These are phyloP conservation scores for Hericium coralloides DNA, from an alignment of 768 basidiomycete species.

Conservation along the genomic window DNA sequence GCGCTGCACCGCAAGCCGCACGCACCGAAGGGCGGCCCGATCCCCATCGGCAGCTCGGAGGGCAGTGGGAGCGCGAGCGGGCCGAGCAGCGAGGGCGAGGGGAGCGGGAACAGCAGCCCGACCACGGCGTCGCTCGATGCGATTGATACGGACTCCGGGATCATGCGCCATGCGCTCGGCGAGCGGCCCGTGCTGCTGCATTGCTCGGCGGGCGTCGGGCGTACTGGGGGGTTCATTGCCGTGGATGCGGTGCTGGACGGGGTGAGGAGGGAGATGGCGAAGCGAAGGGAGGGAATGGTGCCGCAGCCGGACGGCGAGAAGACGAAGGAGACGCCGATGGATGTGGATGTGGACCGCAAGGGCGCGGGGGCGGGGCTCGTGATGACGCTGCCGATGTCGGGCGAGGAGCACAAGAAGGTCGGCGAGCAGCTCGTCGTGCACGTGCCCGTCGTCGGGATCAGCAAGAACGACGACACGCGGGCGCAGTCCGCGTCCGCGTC, in stretches of 20 bases:
- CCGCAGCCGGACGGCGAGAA: slow-evolving; percentile 13
- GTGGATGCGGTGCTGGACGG: slow-evolving; percentile 81
- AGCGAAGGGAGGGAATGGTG: slow-evolving; percentile 19
- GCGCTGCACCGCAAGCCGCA: slow-evolving; percentile 17
- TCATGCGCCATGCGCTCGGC: slow-evolving; percentile 43
- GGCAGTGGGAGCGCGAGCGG: slow-evolving; percentile 1
- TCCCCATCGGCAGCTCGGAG: background rate
- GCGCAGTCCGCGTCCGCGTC: background rate
- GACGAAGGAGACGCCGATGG: slow-evolving; percentile 19
- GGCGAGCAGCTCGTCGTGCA: background rate
- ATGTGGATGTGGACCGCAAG: slow-evolving; percentile 18
- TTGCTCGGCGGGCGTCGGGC: slow-evolving; percentile 91
- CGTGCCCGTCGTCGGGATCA: slow-evolving; percentile 8
- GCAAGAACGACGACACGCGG: background rate
- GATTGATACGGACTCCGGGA: slow-evolving; percentile 46
- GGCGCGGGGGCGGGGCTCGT: slow-evolving; percentile 6
- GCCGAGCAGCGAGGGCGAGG: slow-evolving; percentile 5
- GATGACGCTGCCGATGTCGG: slow-evolving; percentile 5
- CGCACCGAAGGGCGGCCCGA: background rate
- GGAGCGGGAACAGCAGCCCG: slow-evolving; percentile 10
- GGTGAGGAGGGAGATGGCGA: slow-evolving; percentile 48
- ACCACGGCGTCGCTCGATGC: slow-evolving; percentile 17
- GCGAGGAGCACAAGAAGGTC: slow-evolving; percentile 5
- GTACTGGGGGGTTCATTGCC: slow-evolving; percentile 90
- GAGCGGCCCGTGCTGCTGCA: slow-evolving; percentile 67